Evolutionary conservation across 2,329 filamentous ascomycete genomes (phyloP).

Genomic region (Pyricularia sp.): DNA sequence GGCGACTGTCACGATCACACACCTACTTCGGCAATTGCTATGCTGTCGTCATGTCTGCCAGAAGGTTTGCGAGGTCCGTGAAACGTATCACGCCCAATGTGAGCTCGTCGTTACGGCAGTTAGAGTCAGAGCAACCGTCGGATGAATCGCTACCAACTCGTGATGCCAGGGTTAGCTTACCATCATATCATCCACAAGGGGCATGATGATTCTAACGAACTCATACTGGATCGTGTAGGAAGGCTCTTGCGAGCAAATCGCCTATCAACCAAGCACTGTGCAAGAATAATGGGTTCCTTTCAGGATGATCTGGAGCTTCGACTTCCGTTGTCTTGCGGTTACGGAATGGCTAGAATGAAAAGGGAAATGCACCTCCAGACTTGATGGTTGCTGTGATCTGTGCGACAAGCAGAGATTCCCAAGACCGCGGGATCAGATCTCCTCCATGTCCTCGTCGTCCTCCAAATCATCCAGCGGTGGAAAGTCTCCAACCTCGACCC

Average conservation of each 20-base stretch:
- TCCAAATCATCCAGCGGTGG: slow-evolving; percentile 63
- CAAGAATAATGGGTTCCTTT: background rate
- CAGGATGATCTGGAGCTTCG: background rate
- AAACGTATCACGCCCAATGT: background rate
- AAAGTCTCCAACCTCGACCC: slow-evolving; percentile 69
- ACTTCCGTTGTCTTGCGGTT: background rate
- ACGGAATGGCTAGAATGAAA: background rate
- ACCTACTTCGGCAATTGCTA: background rate
- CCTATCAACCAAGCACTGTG: background rate
- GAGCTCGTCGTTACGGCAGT: background rate
- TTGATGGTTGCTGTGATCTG: background rate
- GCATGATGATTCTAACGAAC: background rate
- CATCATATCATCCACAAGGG: background rate
- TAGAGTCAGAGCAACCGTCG: background rate
- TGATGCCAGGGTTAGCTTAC: background rate
- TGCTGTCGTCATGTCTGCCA: background rate
- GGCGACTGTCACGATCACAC: background rate
- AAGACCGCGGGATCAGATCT: slow-evolving; percentile 39
- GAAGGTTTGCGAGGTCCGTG: background rate
- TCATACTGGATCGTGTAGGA: background rate
- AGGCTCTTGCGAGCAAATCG: background rate
- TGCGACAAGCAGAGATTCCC: background rate
- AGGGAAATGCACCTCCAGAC: background rate
- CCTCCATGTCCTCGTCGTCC: slow-evolving; percentile 69
- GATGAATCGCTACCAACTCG: background rate